These are phyloP conservation scores for Penicillium griseofulvum DNA, from an alignment of 2,329 filamentous ascomycete genomes.

Conservation along the genomic window DNA sequence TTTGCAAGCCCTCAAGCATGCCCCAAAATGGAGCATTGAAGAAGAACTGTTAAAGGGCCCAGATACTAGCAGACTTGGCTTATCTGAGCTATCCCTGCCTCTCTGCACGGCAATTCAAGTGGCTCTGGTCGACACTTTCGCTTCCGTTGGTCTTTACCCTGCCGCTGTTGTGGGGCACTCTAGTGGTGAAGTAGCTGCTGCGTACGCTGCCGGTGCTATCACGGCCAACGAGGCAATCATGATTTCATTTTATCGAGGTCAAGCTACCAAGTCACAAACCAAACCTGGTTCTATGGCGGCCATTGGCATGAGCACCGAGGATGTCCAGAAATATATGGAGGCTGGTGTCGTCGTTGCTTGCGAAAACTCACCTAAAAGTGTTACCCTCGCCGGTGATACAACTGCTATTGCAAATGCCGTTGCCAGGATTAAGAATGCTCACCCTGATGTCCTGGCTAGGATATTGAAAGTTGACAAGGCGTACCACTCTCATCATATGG, in stretches of 20 bases:
- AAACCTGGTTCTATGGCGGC: conserved; percentile 14
- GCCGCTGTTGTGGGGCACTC: conserved; percentile 20
- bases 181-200: conserved; percentile 22
- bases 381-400: conserved; percentile 17
- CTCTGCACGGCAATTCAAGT: conserved; percentile 21
- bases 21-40: conserved; percentile 11
- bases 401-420: neutral
- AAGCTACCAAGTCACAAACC: neutral
- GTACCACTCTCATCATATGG: conserved; percentile 23
- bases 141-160: conserved; percentile 1
- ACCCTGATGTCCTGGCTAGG: conserved; percentile 7
- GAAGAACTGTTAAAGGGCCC: conserved; percentile 8
- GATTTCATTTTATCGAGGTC: conserved; percentile 19
- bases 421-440: neutral
- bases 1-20: neutral
- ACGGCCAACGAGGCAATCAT: conserved; percentile 10
- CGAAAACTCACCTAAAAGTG: conserved; percentile 13
- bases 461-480: conserved; percentile 15
- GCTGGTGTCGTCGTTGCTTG: conserved; percentile 16
- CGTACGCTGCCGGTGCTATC: conserved; percentile 15
- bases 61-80: neutral
- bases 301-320: conserved; percentile 10
- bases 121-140: conserved; percentile 13
- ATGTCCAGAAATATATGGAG: conserved; percentile 3
- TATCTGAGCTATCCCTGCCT: conserved; percentile 12